Base-by-base conservation (phyloP, 2,329 filamentous ascomycete genomes). In the Aspergillus uvarum region DNA sequence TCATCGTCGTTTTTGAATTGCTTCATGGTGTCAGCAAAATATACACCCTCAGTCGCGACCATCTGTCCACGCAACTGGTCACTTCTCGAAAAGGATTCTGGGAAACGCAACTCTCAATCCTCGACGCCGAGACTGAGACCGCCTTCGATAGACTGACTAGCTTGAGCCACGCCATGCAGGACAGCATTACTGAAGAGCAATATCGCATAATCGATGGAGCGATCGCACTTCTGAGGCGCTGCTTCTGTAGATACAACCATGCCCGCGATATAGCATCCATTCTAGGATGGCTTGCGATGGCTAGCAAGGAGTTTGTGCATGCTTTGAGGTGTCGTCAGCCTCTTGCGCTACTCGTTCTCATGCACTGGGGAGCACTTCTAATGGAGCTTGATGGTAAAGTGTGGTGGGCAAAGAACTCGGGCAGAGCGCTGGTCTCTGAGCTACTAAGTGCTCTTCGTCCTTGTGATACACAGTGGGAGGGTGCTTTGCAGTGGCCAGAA, bases 11-110 rank as follows among this genome's bases (percentile, higher is more conserved):
- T 2, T 74, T 75, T 47, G 73, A 76, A 42, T 67, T 76, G 7
- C 63, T 76, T 7, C 73, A 74, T 52, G 74, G 74, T 0, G 68
- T 74, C 31, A 71, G 65, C 29, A 75, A 75, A 4, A 76, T 76
- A 22, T 67, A 71, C 32, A 61, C 56, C 2, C 72, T 74, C 35
- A 71, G 70, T 21, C 64, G 65, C 16, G 62, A 70, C 1, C 76
- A 73, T 62, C 79, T 85, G 63, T 82, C 84, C 64, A 77, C 80
- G 16, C 83, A 80, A 74, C 72, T 85, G 1, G 85, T 84, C 68
- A 79, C 75, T 24, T 74, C 74, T 3, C 78, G 76, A 44, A 66
- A 67, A 0, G 70, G 72, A 21, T 81, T 63, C 81, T 81, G 79
- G 80, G 76, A 6, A 66, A 76, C 22, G 73, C 75, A 11, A 16